Base-by-base conservation (phyloP, 495 filamentous ascomycete genomes). In the Podospora didyma region DNA sequence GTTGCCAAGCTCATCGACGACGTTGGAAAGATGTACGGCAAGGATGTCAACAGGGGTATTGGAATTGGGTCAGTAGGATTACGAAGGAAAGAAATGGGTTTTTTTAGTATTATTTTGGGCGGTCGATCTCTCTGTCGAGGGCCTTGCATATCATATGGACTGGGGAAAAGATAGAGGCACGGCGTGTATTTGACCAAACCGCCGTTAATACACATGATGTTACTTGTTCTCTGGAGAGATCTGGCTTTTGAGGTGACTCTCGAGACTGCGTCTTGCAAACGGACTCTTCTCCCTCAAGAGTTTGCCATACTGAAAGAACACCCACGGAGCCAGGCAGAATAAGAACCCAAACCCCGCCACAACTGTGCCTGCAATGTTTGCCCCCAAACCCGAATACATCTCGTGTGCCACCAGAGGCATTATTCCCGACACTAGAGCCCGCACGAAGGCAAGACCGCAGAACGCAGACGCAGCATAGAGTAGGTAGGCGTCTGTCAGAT, bases 401-500 rank as follows among this genome's bases (percentile, higher is more conserved):
- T 75, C 67, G 7, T 57, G 60, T 0, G 71, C 75, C 46, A 82
- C 74, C 0, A 82, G 67, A 1, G 78, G 79, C 51, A 82, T 77
- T 0, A 70, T 42, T 0, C 74, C 78, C 0, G 77, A 74, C 0
- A 81, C 51, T 9, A 76, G 34, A 0, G 76, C 74, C 2, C 79
- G 70, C 10, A 79, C 37, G 9, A 82, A 70, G 0, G 73, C 66
- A 50, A 83, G 57, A 0, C 78, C 73, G 9, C 79, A 78, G 42
- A 78, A 77, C 2, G 74, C 80, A 51, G 77, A 80, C 0, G 78
- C 76, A 0, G 78, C 75, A 57, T 79, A 81, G 37, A 72, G 72
- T 10, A 75, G 66, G 56, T 83, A 84, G 20, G 74, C 68, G 61
- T 83, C 79, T 16, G 78, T 75, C 12, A 84, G 69, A 54, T 84